Evolutionary conservation across 2,329 filamentous ascomycete species (phyloP), one percentile per base, ranked within the genome.

Genomic region (Colletotrichum orbiculare): DNA sequence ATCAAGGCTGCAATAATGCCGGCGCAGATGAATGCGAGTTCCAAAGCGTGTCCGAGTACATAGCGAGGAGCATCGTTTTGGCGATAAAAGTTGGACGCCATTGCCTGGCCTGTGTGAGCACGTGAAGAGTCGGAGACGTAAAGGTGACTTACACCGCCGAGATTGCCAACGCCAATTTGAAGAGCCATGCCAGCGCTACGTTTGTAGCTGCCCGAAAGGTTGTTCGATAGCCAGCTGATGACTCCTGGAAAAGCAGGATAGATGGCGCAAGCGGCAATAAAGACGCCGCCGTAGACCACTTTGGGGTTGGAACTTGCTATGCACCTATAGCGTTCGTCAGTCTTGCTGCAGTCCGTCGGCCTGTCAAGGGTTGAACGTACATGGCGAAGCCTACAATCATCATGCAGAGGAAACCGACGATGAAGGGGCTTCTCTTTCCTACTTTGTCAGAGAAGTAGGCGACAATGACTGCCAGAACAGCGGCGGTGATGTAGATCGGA

Each of bases 191-290:
- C 88, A 0, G 83, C 85, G 8, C 83, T 84, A 6, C 88, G 81
- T 76, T 96, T 96, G 75, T 83, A 83, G 49, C 78, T 81, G 0
- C 83, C 82, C 60, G 94, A 88, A 10, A 91, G 83, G 66, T 96
- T 96, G 74, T 96, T 96, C 39, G 87, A 86, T 0, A 89, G 80
- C 93, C 93, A 96, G 0, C 90, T 84, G 54, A 96, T 91, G 1
- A 91, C 90, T 57, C 94, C 94, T 0, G 92, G 82, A 62, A 96
- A 91, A 35, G 87, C 89, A 0, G 93, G 92, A 69, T 95, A 96
- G 60, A 96, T 94, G 2, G 91, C 91, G 62, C 92, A 85, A 0
- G 92, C 90, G 0, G 87, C 90, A 0, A 96, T 79, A 75, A 94
- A 96, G 0, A 90, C 89, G 0, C 91, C 93, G 0, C 86, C 91